These are phyloP conservation scores for Brachypodium distachyon DNA, from an alignment of 202 grass and related monocot genomes.

Conservation along the genomic window DNA sequence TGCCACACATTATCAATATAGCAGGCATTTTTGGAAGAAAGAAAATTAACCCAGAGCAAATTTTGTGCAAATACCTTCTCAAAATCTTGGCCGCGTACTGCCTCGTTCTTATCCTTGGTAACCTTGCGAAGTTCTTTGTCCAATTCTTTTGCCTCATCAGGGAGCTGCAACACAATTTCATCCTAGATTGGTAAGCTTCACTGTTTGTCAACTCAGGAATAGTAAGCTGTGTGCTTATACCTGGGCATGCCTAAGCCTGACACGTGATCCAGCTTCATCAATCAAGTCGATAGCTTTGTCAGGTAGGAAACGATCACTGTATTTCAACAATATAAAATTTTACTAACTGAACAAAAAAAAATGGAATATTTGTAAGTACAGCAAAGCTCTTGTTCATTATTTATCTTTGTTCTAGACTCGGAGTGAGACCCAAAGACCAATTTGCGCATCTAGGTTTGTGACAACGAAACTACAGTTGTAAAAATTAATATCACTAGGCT, in stretches of 20 bases:
- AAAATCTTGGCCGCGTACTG: too few species aligned
- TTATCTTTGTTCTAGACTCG: neutral
- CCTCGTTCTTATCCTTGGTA: too few species aligned
- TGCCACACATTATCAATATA: too few species aligned
- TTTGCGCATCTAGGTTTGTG: neutral
- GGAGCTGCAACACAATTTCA: slow-evolving; percentile 18
- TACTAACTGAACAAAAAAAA: neutral
- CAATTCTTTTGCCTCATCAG: slow-evolving; percentile 43
- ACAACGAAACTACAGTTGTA: too few species aligned
- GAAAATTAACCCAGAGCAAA: too few species aligned
- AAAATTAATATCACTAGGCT: neutral
- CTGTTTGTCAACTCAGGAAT: too few species aligned
- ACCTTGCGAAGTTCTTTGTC: slow-evolving; percentile 35
- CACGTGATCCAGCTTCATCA: slow-evolving; percentile 56
- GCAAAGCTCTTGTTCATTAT: neutral
- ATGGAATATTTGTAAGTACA: neutral
- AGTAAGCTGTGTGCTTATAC: too few species aligned
- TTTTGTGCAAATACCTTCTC: too few species aligned
- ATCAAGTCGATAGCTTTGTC: slow-evolving; percentile 57
- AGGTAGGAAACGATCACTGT: slow-evolving; percentile 47
- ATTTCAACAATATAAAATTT: neutral
- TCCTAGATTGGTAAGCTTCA: neutral
- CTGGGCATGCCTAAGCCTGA: slow-evolving; percentile 33
- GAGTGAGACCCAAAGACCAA: neutral
- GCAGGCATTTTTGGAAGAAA: too few species aligned